Percentiles rank a stretch among this genome's conserved stretches.
These are phyloP conservation scores for Lactarius evosmus DNA, from an alignment of 768 basidiomycete species.

Conservation along the genomic window DNA sequence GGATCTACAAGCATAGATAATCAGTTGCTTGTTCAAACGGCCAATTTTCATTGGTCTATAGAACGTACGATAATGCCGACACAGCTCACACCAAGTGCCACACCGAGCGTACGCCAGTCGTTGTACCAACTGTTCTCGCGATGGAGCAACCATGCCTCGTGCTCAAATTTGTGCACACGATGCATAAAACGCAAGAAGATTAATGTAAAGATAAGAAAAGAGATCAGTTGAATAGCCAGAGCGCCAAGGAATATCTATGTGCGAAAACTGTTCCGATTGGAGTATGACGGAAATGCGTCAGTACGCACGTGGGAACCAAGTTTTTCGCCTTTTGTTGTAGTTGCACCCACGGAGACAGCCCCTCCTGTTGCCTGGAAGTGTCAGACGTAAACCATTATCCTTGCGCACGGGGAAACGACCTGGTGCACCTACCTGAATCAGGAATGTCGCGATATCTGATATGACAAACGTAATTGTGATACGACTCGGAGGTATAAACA, in stretches of 20 bases:
- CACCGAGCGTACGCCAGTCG: constrained; percentile 59
- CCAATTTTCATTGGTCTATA: not conserved
- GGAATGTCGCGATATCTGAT: constrained; percentile 63
- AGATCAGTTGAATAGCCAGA: constrained; percentile 20
- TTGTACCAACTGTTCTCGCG: constrained; percentile 43
- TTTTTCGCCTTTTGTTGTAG: constrained; percentile 32
- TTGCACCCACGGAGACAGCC: constrained; percentile 43
- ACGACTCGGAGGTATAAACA: constrained; percentile 46
- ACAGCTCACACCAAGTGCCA: constrained; percentile 51
- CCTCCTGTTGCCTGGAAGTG: constrained; percentile 46
- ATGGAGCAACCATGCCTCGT: constrained; percentile 42
- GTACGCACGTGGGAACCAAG: constrained; percentile 39
- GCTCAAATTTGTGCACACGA: constrained; percentile 44
- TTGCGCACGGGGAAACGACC: not conserved
- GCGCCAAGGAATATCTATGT: constrained; percentile 17
- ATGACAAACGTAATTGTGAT: constrained; percentile 59
- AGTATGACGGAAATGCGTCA: not conserved
- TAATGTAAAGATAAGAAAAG: constrained; percentile 36
- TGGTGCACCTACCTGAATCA: constrained; percentile 49
- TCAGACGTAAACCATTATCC: not conserved
- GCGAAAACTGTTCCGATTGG: not conserved
- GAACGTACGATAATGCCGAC: constrained; percentile 57
- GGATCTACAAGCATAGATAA: constrained; percentile 43
- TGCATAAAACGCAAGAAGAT: constrained; percentile 37
- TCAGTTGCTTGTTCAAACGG: not conserved